Conservation (phyloP, 2,329 filamentous ascomycete species). For the Epichloe coenophiala region DNA sequence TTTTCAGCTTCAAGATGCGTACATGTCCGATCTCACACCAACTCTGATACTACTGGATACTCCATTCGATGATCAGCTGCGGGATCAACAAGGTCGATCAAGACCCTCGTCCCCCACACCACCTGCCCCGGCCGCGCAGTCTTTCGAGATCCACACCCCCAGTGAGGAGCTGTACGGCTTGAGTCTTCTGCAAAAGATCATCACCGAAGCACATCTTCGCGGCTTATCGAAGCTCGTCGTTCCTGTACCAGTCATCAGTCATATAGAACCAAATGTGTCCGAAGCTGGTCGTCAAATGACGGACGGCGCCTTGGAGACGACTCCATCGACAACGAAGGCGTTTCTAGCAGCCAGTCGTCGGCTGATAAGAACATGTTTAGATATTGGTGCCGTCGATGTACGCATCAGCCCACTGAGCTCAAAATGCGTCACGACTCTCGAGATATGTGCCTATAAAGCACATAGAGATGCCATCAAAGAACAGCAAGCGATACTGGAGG, state of each 20-base stretch:
- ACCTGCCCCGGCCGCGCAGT: constrained; percentile 22
- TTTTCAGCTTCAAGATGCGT: constrained; percentile 37
- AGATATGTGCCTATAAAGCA: constrained; percentile 72
- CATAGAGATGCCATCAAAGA: constrained; percentile 65
- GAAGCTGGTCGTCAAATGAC: constrained; percentile 21
- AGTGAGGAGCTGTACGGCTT: constrained; percentile 42
- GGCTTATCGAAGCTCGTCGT: constrained; percentile 43
- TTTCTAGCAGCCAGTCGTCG: constrained; percentile 19
- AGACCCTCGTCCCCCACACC: constrained; percentile 31
- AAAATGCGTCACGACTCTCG: constrained; percentile 60
- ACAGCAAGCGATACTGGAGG: constrained; percentile 56
- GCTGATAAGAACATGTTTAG: constrained; percentile 58
- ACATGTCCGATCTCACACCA: constrained; percentile 38
- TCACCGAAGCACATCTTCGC: constrained; percentile 43
- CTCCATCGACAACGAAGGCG: constrained; percentile 11
- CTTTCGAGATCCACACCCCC: constrained; percentile 25
- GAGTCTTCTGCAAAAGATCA: constrained; percentile 39
- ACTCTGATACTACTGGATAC: constrained; percentile 45
- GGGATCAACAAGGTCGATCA: constrained; percentile 19
- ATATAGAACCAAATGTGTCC: constrained; percentile 17
- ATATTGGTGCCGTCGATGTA: constrained; percentile 78
- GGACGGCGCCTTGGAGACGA: constrained; percentile 24
- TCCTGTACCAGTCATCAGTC: constrained; percentile 39
- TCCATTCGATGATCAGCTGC: constrained; percentile 34
- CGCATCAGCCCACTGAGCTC: constrained; percentile 65